Percentiles rank a stretch among this genome's conserved stretches.
phyloP scores from a whole-genome alignment of 1,284 basidiomycete genomes.

The Xanthoconium separans region DNA sequence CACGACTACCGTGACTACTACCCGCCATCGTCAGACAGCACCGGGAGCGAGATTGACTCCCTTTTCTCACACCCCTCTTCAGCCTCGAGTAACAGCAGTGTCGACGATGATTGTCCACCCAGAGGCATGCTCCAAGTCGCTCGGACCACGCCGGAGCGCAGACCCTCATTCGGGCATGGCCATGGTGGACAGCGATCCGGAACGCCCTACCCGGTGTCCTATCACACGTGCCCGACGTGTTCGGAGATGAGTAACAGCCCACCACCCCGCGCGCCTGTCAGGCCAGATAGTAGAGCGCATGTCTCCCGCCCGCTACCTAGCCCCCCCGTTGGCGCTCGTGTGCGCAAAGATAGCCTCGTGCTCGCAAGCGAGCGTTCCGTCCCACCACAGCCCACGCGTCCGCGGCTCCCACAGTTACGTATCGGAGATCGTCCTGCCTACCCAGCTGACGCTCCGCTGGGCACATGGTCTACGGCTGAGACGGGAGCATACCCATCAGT shows the following conservation, averaged over 20 bases:
- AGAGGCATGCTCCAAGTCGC: slow-evolving; percentile 25
- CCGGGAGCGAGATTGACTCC: slow-evolving; percentile 39
- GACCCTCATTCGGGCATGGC: slow-evolving; percentile 21
- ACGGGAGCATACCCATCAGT: slow-evolving; percentile 24
- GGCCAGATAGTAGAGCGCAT: slow-evolving; percentile 24
- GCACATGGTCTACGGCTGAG: slow-evolving; percentile 25
- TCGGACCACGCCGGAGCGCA: slow-evolving; percentile 23
- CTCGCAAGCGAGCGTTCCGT: slow-evolving; percentile 33
- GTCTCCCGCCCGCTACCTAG: slow-evolving; percentile 31
- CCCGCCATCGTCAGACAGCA: slow-evolving; percentile 43
- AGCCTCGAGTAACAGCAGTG: slow-evolving; percentile 50
- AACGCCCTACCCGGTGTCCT: slow-evolving; percentile 22
- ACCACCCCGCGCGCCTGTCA: slow-evolving; percentile 21
- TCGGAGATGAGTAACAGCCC: slow-evolving; percentile 34
- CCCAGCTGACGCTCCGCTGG: slow-evolving; percentile 21
- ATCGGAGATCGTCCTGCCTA: slow-evolving; percentile 29
- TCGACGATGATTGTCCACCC: slow-evolving; percentile 37
- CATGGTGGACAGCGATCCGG: slow-evolving; percentile 25
- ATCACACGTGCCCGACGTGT: slow-evolving; percentile 34
- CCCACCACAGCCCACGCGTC: slow-evolving; percentile 22
- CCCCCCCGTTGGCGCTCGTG: slow-evolving; percentile 30
- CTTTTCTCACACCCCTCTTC: slow-evolving; percentile 45
- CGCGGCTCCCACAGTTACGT: slow-evolving; percentile 31
- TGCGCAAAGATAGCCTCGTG: slow-evolving; percentile 38
- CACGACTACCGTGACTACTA: slow-evolving; percentile 42